Evolutionary conservation across 2,329 filamentous ascomycete genomes (phyloP).

Genomic region (Hymenoscyphus occultus): DNA sequence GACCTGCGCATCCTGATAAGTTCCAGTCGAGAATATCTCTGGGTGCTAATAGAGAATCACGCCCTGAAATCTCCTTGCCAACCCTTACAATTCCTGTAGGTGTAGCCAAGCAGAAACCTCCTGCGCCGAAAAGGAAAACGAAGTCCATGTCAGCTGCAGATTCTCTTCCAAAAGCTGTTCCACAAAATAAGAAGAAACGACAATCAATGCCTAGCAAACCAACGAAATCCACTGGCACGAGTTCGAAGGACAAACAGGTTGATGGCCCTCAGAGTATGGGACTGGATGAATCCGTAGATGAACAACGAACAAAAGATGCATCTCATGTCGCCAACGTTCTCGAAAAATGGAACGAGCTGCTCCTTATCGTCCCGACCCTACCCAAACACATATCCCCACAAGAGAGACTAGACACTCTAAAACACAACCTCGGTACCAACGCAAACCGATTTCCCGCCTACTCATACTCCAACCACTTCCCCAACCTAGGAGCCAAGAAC

Average conservation of each 20-base stretch:
- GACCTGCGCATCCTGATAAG: conserved; percentile 23
- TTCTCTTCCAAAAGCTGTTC: not conserved
- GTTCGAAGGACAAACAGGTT: not conserved
- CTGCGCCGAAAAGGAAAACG: conserved; percentile 11
- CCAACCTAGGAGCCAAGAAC: conserved; percentile 19
- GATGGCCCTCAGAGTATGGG: not conserved
- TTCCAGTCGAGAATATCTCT: conserved; percentile 8
- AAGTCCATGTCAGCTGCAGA: conserved; percentile 10
- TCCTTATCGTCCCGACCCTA: not conserved
- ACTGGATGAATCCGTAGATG: not conserved
- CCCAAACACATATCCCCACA: not conserved
- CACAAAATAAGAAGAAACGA: conserved; percentile 12
- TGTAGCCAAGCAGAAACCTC: conserved; percentile 5
- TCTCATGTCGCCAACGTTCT: not conserved
- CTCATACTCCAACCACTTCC: conserved; percentile 20
- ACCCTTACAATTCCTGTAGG: not conserved
- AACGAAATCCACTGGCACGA: not conserved
- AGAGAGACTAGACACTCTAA: not conserved
- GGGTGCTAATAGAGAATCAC: not conserved
- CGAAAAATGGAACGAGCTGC: conserved; percentile 11
- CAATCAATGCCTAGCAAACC: conserved; percentile 15
- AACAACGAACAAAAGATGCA: not conserved
- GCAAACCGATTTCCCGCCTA: conserved; percentile 15
- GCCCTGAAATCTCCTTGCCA: not conserved
- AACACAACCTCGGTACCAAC: not conserved